A percentile compares a stretch with the other conserved stretches of the same genome.
These are phyloP conservation scores for Aspergillus felis DNA, from an alignment of 2,329 filamentous ascomycete genomes.

Conservation along the genomic window DNA sequence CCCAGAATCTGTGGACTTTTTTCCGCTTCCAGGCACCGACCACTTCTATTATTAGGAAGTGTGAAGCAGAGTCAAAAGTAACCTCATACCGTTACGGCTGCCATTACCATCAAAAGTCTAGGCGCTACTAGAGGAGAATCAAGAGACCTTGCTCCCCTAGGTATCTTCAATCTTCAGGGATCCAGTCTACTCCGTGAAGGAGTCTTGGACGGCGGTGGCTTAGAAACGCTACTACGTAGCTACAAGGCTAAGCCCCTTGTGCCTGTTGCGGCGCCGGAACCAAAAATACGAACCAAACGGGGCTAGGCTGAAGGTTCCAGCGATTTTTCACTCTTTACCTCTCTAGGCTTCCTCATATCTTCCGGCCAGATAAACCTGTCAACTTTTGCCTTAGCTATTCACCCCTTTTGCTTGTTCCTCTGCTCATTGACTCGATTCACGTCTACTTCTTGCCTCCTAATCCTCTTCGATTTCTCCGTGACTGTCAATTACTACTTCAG, in stretches of 20 bases:
- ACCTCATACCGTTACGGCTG: neutral
- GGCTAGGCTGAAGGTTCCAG: constrained; percentile 2
- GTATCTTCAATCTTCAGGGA: neutral
- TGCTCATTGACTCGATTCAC: neutral
- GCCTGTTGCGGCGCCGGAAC: neutral
- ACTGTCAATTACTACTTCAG: neutral
- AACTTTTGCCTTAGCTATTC: neutral
- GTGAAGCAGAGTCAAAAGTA: neutral
- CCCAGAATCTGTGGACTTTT: neutral
- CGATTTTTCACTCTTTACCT: constrained; percentile 1
- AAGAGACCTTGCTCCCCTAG: neutral
- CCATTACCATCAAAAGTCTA: neutral
- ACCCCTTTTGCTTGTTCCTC: neutral
- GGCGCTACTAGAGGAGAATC: neutral
- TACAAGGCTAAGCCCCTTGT: neutral
- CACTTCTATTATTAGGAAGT: constrained; percentile 9
- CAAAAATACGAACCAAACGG: constrained; percentile 6
- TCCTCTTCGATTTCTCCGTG: neutral
- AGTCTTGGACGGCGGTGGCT: neutral
- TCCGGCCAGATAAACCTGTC: neutral
- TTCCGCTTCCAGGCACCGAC: constrained; percentile 3
- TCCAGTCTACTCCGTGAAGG: neutral
- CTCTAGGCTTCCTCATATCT: neutral
- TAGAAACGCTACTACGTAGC: no score
- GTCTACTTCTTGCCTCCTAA: neutral